Conservation (phyloP, 371 early-diverging fungal species). For the Parasitella parasitica region DNA sequence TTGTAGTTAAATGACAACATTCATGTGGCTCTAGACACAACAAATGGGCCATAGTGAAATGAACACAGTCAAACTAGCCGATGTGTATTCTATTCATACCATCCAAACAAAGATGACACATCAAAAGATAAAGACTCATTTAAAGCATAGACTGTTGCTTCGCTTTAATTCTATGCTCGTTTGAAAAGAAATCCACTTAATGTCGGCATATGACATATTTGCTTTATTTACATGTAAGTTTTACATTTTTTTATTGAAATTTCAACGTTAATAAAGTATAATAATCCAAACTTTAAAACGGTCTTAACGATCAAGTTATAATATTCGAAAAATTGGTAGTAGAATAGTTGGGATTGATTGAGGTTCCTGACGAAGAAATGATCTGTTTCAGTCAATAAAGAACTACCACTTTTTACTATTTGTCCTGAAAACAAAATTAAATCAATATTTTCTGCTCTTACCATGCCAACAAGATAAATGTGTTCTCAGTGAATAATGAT, state of each 20-base stretch:
- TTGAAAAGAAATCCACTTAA: slow-evolving; percentile 5
- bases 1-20: too few species aligned
- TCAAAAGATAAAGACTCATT: slow-evolving; percentile 1
- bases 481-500: slow-evolving; percentile 2
- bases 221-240: slow-evolving; percentile 12
- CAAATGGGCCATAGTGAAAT: too few species aligned
- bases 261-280: slow-evolving; percentile 7
- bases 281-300: slow-evolving; percentile 1
- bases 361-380: slow-evolving; percentile 14
- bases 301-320: slow-evolving; percentile 6
- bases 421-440: slow-evolving; percentile 2
- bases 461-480: background rate
- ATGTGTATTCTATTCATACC: slow-evolving; percentile 11
- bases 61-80: slow-evolving; percentile 7
- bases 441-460: background rate
- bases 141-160: slow-evolving; percentile 5
- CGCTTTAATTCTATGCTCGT: background rate
- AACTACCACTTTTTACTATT: background rate
- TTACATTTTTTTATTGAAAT: slow-evolving; percentile 11
- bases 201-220: slow-evolving; percentile 9
- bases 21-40: too few species aligned
- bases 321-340: slow-evolving; percentile 9
- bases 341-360: slow-evolving; percentile 12
- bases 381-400: slow-evolving; percentile 2
- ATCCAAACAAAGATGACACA: slow-evolving; percentile 13